Base-by-base conservation (phyloP, 2,329 filamentous ascomycete species). In the Diaporthe australafricana region DNA sequence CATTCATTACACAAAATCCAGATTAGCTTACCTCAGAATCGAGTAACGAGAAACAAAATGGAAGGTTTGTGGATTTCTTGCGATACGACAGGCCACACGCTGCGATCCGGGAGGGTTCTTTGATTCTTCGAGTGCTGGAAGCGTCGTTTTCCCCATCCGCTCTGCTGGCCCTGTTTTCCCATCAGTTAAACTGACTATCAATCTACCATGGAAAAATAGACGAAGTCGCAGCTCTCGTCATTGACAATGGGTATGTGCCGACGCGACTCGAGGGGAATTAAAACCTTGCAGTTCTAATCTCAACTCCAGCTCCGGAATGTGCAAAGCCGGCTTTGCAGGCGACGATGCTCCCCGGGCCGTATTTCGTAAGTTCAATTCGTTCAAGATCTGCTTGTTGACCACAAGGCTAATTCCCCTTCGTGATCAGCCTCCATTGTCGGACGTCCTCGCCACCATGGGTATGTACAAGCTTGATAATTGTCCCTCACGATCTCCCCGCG, bases 261-360 rank as follows among this genome's bases (percentile, higher is more conserved):
- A 79, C 77, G 79, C 78, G 79, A 22, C 75, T 71, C 72, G 14
- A 20, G 35, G 52, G 67, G 57, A 20, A 60, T 27, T 40, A n/a
- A 45, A 60, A 73, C 75, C 85, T n/a, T n/a, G n/a, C 87, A 77
- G 87, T 82, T 12, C 40, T 62, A 32, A 62, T 3, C 11, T 75
- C 77, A 70, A 77, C 73, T 81, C 76, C 86, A 98, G 96, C 93
- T 98, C 96, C 88, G 96, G 96, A 92, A 98, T 99, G 96, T 99
- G 96, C 90, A 99, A 99, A 91, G 96, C 96, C 93, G 96, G 96
- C 95, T 99, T 99, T 89, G 96, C 96, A 90, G 96, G 96, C 95
- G 96, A 99, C 85, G 96, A 99, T 93, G 96, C 96, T 88, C 96
- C 96, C 86, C 93, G 96, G 92, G 96, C 96, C 88, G 96, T 99